Conservation (phyloP, 129 eudicot genomes). For the Centrapalus pauciflorus region DNA sequence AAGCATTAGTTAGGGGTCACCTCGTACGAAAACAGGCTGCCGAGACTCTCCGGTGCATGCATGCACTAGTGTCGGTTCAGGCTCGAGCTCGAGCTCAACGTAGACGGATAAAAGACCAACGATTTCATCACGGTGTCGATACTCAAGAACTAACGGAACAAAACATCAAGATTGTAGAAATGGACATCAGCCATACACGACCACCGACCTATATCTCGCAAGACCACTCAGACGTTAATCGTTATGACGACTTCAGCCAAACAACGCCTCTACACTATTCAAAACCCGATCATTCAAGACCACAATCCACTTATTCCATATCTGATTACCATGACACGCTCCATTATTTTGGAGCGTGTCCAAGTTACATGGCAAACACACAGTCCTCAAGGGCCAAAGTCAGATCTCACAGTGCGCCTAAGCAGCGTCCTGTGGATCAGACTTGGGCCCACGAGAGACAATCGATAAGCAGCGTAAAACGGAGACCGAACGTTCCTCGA, state of each 20-base stretch:
- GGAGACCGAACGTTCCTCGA: conserved; percentile 64
- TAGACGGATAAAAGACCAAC: conserved; percentile 31
- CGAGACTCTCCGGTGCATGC: conserved; percentile 81
- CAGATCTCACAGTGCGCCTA: conserved; percentile 83
- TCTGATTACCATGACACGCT: conserved; percentile 50
- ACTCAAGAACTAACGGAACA: conserved; percentile 50
- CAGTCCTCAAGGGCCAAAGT: conserved; percentile 78
- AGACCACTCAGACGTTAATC: conserved; percentile 43
- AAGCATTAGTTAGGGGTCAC: conserved; percentile 87
- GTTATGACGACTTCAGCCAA: conserved; percentile 46
- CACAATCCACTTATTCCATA: conserved; percentile 37
- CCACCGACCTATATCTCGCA: conserved; percentile 38
- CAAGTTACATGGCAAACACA: conserved; percentile 89
- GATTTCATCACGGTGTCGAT: conserved; percentile 9
- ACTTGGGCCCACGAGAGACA: conserved; percentile 39
- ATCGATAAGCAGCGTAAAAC: conserved; percentile 31
- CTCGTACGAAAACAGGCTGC: conserved; percentile 78
- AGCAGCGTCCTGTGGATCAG: conserved; percentile 52
- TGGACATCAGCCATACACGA: conserved; percentile 59
- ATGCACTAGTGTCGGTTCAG: conserved; percentile 64
- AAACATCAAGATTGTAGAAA: conserved; percentile 79
- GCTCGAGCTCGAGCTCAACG: conserved; percentile 74
- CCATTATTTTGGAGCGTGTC: conserved; percentile 40
- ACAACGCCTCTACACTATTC: conserved; percentile 49
- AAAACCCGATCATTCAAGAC: conserved; percentile 39